A percentile compares a stretch with the other conserved stretches of the same genome.
Evolutionary conservation across 495 filamentous ascomycete species (phyloP).

Genomic region (Xylona heveae): DNA sequence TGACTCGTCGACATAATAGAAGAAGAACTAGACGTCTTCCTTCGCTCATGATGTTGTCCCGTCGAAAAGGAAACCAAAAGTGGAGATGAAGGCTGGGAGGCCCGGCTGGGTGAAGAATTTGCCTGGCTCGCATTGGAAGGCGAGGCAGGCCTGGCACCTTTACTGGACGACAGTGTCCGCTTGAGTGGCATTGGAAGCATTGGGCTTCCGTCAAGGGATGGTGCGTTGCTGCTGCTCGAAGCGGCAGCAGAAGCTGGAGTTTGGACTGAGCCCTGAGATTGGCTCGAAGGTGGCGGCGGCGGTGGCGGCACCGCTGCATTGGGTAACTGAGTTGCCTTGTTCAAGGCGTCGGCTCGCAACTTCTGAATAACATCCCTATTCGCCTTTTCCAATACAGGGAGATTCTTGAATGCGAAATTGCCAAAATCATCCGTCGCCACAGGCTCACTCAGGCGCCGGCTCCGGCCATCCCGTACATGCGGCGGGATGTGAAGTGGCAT

Average conservation of each 20-base stretch:
- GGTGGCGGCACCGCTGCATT: not conserved
- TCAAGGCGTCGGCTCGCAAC: conserved; percentile 58
- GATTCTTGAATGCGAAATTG: conserved; percentile 88
- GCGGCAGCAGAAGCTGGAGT: conserved; percentile 20
- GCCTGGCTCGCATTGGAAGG: conserved; percentile 59
- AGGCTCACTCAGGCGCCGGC: conserved; percentile 75
- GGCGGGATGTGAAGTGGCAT: conserved; percentile 94
- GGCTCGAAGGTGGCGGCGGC: conserved; percentile 14
- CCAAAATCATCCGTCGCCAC: conserved; percentile 82
- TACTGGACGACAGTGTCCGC: conserved; percentile 58
- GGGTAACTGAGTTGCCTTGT: not conserved
- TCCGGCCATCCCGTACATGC: conserved; percentile 80
- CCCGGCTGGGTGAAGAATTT: conserved; percentile 68
- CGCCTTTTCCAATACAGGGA: conserved; percentile 89
- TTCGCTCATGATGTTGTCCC: conserved; percentile 45
- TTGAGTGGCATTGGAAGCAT: conserved; percentile 61
- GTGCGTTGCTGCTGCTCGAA: conserved; percentile 27
- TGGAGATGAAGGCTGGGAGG: conserved; percentile 86
- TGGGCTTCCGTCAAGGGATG: conserved; percentile 69
- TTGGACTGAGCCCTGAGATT: conserved; percentile 12
- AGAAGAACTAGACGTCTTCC: conserved; percentile 72
- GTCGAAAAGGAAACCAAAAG: conserved; percentile 82
- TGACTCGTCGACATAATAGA: conserved; percentile 68
- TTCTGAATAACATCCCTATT: conserved; percentile 98
- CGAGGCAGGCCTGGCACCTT: conserved; percentile 62